Conservation (phyloP, 2,329 filamentous ascomycete genomes). For the Colletotrichum navitas region DNA sequence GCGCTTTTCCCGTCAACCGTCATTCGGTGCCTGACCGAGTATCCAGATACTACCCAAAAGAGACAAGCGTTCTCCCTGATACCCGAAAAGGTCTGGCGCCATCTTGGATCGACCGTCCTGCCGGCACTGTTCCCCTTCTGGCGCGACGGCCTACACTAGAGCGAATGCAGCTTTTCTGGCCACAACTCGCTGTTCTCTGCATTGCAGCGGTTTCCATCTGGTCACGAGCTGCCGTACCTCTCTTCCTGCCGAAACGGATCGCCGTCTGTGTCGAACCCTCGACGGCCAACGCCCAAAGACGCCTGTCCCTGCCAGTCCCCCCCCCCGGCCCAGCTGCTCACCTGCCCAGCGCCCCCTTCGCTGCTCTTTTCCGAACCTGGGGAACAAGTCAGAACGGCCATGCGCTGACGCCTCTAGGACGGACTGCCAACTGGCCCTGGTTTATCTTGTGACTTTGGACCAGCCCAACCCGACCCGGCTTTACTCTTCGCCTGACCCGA, state of each 20-base stretch:
- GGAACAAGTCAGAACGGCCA: neutral
- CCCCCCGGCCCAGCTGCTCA: slow-evolving; percentile 27
- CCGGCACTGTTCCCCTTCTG: slow-evolving; percentile 41
- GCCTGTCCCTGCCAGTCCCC: slow-evolving; percentile 33
- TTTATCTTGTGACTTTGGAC: slow-evolving; percentile 32
- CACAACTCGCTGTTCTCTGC: slow-evolving; percentile 35
- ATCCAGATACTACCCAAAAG: slow-evolving; percentile 21
- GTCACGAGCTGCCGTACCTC: slow-evolving; percentile 37
- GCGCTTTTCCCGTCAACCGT: slow-evolving; percentile 40
- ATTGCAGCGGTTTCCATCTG: slow-evolving; percentile 28
- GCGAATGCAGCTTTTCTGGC: slow-evolving; percentile 16
- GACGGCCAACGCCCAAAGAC: slow-evolving; percentile 5
- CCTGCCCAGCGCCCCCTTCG: slow-evolving; percentile 19
- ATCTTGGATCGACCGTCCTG: slow-evolving; percentile 34
- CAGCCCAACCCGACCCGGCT: slow-evolving; percentile 27
- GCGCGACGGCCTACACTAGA: slow-evolving; percentile 25
- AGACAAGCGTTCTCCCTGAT: neutral
- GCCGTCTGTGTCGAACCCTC: slow-evolving; percentile 27
- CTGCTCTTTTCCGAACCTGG: slow-evolving; percentile 23
- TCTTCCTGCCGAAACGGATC: slow-evolving; percentile 40
- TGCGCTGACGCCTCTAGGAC: neutral
- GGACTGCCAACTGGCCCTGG: slow-evolving; percentile 4
- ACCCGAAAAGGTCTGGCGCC: slow-evolving; percentile 10
- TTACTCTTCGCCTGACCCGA: slow-evolving; percentile 10
- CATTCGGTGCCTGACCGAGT: slow-evolving; percentile 39